Evolutionary conservation across 805 yeast genomes (phyloP).

Genomic region (Priceomyces melissophilus): DNA sequence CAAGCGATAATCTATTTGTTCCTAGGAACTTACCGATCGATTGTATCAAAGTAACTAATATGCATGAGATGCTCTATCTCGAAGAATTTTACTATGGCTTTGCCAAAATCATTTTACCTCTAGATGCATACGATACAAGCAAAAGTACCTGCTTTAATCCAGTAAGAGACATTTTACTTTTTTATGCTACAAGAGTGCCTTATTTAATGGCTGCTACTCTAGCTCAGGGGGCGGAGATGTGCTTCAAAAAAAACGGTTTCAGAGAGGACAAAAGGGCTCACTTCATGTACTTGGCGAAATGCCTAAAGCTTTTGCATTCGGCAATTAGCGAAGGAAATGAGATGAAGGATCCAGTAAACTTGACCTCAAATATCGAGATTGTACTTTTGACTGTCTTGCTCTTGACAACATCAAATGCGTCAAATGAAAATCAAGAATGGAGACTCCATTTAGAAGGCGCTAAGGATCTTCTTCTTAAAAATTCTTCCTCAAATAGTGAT

Average conservation of each 20-base stretch:
- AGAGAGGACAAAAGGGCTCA: slow-evolving; percentile 61
- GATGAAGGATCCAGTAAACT: slow-evolving; percentile 26
- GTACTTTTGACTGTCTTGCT: slow-evolving; percentile 61
- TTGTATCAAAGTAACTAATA: slow-evolving; percentile 21
- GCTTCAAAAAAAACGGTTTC: slow-evolving; percentile 39
- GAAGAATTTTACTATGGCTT: slow-evolving; percentile 36
- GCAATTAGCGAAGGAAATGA: slow-evolving; percentile 19
- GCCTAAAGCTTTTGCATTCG: slow-evolving; percentile 54
- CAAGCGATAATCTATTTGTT: slow-evolving; percentile 1
- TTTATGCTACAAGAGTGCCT: slow-evolving; percentile 55
- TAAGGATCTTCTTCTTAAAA: slow-evolving; percentile 53
- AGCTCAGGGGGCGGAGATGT: slow-evolving; percentile 66
- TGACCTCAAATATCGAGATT: slow-evolving; percentile 54
- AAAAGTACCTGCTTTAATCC: slow-evolving; percentile 40
- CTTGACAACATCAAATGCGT: slow-evolving; percentile 58
- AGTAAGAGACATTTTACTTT: slow-evolving; percentile 57
- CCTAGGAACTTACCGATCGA: slow-evolving; percentile 28
- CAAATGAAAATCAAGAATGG: slow-evolving; percentile 55
- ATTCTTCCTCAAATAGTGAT: slow-evolving; percentile 18
- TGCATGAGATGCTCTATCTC: slow-evolving; percentile 27
- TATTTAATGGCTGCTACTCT: slow-evolving; percentile 63
- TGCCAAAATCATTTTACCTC: slow-evolving; percentile 35
- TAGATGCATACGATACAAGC: slow-evolving; percentile 27
- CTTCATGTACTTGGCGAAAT: slow-evolving; percentile 58
- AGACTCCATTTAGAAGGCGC: slow-evolving; percentile 65